phyloP scores from a whole-genome alignment of 768 basidiomycete species.

The Amanita subjunquillea region DNA sequence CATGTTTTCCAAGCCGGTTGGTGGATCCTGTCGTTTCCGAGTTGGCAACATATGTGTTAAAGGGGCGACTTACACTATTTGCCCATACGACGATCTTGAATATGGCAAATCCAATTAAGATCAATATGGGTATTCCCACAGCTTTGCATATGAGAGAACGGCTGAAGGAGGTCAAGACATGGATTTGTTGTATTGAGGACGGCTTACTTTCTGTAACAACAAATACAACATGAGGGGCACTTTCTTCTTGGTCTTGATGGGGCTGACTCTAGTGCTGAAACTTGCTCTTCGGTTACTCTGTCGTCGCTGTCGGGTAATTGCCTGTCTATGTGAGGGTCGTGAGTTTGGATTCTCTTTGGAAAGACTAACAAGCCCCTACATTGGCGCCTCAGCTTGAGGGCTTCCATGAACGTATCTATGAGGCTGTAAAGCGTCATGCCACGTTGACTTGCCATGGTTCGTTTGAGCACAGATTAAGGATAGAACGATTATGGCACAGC shows the following conservation, averaged over 20 bases:
- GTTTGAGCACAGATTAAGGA: not conserved
- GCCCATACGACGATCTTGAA: conserved; percentile 36
- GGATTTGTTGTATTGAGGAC: not conserved
- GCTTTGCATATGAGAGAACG: not conserved
- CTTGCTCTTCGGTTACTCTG: not conserved
- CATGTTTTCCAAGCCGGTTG: conserved; percentile 46
- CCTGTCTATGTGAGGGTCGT: not conserved
- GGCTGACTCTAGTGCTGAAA: not conserved
- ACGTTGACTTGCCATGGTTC: not conserved
- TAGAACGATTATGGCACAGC: no score
- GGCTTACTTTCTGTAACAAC: not conserved
- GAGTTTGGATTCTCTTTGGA: not conserved
- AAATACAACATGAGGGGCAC: not conserved
- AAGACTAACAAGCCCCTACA: not conserved
- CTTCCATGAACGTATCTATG: not conserved
- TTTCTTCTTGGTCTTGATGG: not conserved
- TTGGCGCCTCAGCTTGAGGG: not conserved
- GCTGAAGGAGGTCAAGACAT: not conserved
- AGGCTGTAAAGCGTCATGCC: not conserved
- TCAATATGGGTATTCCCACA: conserved; percentile 14
- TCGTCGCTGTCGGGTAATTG: not conserved
- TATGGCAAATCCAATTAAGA: not conserved
- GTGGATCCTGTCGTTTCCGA: conserved; percentile 24
- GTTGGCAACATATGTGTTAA: not conserved
- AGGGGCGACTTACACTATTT: conserved; percentile 23